Evolutionary conservation across 1,139 yeast species (phyloP).

Genomic region (Arxiozyma telluris): DNA sequence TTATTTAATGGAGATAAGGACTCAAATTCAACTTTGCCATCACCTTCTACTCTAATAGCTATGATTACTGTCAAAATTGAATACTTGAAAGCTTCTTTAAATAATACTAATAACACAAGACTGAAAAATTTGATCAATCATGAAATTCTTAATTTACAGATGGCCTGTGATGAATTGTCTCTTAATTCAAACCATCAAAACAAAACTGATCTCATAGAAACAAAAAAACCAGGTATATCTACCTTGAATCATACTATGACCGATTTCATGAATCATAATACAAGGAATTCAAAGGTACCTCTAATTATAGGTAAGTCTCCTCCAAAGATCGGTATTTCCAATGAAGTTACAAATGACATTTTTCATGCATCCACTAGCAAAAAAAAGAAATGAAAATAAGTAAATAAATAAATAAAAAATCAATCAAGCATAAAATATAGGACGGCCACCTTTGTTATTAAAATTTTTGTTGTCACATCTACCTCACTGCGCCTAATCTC

Average conservation of each 20-base stretch:
- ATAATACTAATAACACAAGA: conserved; percentile 8
- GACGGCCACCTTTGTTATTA: too few relatives aligned
- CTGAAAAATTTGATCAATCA: conserved; percentile 12
- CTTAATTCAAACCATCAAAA: background rate
- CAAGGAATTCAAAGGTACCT: conserved; percentile 3
- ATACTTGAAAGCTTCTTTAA: conserved; percentile 1
- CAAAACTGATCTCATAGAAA: background rate
- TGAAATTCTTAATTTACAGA: conserved; percentile 17
- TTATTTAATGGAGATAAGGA: conserved; percentile 1
- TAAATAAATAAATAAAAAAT: background rate
- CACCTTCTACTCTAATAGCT: background rate
- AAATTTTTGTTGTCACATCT: too few relatives aligned
- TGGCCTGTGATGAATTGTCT: conserved; percentile 15
- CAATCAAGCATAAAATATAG: background rate
- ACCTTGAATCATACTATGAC: background rate
- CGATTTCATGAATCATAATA: background rate
- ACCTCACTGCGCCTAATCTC: background rate
- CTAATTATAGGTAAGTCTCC: conserved; percentile 23
- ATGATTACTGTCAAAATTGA: background rate
- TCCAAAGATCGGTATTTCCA: conserved; percentile 22
- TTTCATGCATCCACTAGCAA: background rate
- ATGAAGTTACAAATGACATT: background rate
- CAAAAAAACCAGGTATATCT: background rate
- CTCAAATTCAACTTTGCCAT: background rate
- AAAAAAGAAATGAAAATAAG: background rate